Conservation (phyloP, 768 basidiomycete species). For the Boletus coccyginus region DNA sequence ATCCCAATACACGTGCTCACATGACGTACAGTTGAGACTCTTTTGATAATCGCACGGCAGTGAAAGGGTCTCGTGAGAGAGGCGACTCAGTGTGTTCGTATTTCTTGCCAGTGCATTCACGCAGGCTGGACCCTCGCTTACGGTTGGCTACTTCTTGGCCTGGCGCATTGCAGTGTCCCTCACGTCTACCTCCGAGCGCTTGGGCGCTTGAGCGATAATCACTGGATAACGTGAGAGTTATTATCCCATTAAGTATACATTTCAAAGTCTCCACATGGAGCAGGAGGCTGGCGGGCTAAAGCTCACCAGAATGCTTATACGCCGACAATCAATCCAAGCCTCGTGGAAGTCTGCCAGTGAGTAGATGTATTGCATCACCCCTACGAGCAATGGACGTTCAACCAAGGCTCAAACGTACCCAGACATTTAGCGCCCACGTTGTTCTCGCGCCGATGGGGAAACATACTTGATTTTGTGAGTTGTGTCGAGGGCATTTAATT, state of each 20-base stretch:
- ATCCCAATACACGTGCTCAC: neutral
- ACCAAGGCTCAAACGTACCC: neutral
- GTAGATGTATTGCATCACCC: neutral
- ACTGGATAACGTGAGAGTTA: neutral
- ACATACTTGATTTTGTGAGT: neutral
- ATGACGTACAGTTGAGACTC: slow-evolving; percentile 17
- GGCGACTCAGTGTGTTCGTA: neutral
- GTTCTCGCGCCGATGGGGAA: neutral
- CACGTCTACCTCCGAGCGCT: neutral
- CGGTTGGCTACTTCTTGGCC: neutral
- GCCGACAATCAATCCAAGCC: neutral
- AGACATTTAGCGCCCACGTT: slow-evolving; percentile 4
- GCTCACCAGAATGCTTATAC: neutral
- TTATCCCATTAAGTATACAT: neutral
- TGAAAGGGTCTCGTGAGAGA: slow-evolving; percentile 9
- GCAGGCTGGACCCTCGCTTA: neutral
- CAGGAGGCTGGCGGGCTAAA: neutral
- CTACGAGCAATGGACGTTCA: neutral
- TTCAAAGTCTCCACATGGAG: neutral
- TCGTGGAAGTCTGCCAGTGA: neutral
- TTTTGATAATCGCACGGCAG: neutral
- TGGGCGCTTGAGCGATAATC: neutral
- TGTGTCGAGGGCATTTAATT: neutral
- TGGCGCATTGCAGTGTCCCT: neutral
- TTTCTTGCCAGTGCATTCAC: neutral